These are phyloP conservation scores for Friedmanniomyces simplex DNA, from an alignment of 495 filamentous ascomycete species.

Conservation along the genomic window DNA sequence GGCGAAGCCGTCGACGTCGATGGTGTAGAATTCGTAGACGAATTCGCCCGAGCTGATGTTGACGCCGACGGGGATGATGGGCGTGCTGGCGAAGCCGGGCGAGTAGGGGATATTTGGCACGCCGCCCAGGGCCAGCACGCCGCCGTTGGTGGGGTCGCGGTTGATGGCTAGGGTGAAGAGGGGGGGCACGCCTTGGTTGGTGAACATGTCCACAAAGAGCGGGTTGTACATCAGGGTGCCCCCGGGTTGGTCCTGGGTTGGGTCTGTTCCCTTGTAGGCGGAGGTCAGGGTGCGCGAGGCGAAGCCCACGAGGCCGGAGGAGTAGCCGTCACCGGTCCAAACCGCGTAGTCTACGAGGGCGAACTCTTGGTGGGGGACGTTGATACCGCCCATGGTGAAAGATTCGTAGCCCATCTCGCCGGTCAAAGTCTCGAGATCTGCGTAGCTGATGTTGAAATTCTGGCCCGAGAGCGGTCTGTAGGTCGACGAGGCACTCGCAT, in stretches of 20 bases:
- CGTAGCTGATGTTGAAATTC: conserved; percentile 51
- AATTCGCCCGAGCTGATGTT: background rate
- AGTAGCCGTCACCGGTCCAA: conserved; percentile 37
- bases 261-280: conserved; percentile 37
- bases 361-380: conserved; percentile 17
- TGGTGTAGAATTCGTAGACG: conserved; percentile 36
- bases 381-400: conserved; percentile 18
- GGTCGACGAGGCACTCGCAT: conserved; percentile 25
- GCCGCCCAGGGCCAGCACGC: conserved; percentile 44
- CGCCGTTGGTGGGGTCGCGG: conserved; percentile 19
- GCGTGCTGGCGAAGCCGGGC: conserved; percentile 31
- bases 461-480: conserved; percentile 35
- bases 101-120: conserved; percentile 34
- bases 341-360: conserved; percentile 13
- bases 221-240: conserved; percentile 41
- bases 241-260: conserved; percentile 29
- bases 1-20: conserved; percentile 33
- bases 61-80: conserved; percentile 24
- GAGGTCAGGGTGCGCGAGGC: conserved; percentile 40
- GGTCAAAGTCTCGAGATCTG: conserved; percentile 44
- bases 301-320: conserved; percentile 36
- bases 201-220: conserved; percentile 47
- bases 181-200: conserved; percentile 41
- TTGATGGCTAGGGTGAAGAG: conserved; percentile 46
- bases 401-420: conserved; percentile 49